Conservation (phyloP, 2,329 filamentous ascomycete genomes). For the Arthrobotrys sinensis region DNA sequence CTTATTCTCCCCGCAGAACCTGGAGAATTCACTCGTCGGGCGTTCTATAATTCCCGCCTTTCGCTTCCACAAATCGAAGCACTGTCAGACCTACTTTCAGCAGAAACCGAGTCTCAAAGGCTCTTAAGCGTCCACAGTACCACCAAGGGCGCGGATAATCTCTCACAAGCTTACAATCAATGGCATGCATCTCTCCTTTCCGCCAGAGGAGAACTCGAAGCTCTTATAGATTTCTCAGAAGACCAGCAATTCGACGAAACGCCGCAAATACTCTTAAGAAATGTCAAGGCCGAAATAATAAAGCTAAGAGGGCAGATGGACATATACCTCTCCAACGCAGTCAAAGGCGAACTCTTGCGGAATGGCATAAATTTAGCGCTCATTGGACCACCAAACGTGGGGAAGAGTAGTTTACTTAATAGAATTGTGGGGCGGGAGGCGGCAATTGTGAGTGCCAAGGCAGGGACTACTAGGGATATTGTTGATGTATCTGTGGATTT, state of each 20-base stretch:
- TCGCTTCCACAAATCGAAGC: slow-evolving; percentile 87
- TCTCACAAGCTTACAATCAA: slow-evolving; percentile 82
- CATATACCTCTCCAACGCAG: slow-evolving; percentile 81
- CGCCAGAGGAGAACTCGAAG: slow-evolving; percentile 91
- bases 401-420: slow-evolving; percentile 95
- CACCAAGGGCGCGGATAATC: slow-evolving; percentile 73
- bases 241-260: slow-evolving; percentile 97
- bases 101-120: slow-evolving; percentile 92
- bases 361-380: slow-evolving; percentile 89
- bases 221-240: slow-evolving; percentile 95
- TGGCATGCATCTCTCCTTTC: slow-evolving; percentile 85
- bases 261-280: slow-evolving; percentile 78
- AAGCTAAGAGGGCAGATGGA: slow-evolving; percentile 76
- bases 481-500: slow-evolving; percentile 93
- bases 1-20: slow-evolving; percentile 88
- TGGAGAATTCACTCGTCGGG: slow-evolving; percentile 93
- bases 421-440: slow-evolving; percentile 90
- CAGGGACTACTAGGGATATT: slow-evolving; percentile 93
- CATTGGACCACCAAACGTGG: slow-evolving; percentile 91
- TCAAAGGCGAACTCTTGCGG: slow-evolving; percentile 85
- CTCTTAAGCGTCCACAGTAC: slow-evolving; percentile 79
- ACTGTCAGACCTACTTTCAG: slow-evolving; percentile 75
- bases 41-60: slow-evolving; percentile 88
- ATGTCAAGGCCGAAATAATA: slow-evolving; percentile 77
- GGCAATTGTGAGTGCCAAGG: slow-evolving; percentile 93